Percentiles rank a stretch among this genome's conserved stretches.
Evolutionary conservation across 2,329 filamentous ascomycete species (phyloP).

Genomic region (Tympanopsis confertula): DNA sequence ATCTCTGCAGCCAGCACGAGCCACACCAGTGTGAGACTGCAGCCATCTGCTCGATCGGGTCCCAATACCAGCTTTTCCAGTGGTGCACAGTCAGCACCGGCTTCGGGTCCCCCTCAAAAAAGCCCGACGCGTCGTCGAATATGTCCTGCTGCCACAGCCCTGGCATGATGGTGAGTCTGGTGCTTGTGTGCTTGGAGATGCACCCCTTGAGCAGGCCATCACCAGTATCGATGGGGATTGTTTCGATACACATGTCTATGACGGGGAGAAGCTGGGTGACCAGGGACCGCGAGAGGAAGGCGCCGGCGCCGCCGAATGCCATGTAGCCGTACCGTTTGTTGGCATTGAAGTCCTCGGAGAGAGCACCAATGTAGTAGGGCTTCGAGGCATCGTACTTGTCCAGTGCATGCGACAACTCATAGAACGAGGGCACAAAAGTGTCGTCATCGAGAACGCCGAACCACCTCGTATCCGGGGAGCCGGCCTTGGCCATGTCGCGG

Average conservation of each 20-base stretch:
- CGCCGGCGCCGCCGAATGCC: not conserved
- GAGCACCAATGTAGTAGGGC: not conserved
- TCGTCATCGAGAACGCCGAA: not conserved
- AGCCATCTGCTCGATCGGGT: not conserved
- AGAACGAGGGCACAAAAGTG: not conserved
- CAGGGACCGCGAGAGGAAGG: not conserved
- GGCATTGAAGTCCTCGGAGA: not conserved
- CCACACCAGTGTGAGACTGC: not conserved
- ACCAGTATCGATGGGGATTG: not conserved
- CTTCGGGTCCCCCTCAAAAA: not conserved
- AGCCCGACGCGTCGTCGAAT: not conserved
- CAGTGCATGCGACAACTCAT: not conserved
- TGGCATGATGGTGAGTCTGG: not conserved
- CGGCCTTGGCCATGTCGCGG: constrained; percentile 30
- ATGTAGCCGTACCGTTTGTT: not conserved
- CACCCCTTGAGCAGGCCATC: not conserved
- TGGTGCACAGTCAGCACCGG: not conserved
- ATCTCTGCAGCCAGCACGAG: not conserved
- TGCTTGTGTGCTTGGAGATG: not conserved
- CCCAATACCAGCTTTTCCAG: not conserved
- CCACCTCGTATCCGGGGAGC: constrained; percentile 23
- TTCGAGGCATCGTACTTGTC: not conserved
- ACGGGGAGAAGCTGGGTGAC: not conserved
- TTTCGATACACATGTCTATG: not conserved
- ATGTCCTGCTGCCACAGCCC: not conserved